Conservation (phyloP, 2,329 filamentous ascomycete species). For the Arthrinium phaeospermum region DNA sequence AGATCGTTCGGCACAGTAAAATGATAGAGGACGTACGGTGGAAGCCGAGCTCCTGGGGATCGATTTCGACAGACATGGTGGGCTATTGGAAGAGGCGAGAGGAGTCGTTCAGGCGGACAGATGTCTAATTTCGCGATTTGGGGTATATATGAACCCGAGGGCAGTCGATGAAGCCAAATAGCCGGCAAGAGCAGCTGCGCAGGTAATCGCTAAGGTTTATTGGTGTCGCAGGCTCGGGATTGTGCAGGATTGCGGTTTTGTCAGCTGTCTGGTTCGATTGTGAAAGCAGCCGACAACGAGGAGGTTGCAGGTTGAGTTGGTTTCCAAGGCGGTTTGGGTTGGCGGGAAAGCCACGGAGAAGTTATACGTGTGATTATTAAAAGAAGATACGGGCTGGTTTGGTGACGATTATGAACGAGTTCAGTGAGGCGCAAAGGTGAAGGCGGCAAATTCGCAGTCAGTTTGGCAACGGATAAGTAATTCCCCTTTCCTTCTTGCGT, state of each 20-base stretch:
- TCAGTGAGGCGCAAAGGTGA: not conserved
- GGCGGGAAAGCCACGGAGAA: not conserved
- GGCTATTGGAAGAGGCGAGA: not conserved
- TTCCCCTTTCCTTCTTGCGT: not conserved
- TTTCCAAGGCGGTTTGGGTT: not conserved
- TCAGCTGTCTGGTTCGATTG: slow-evolving; percentile 14
- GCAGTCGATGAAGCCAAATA: not conserved
- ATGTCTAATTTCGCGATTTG: not conserved
- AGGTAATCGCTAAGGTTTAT: slow-evolving; percentile 4
- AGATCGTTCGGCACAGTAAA: not conserved
- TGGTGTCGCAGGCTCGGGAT: slow-evolving; percentile 11
- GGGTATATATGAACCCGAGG: slow-evolving; percentile 3
- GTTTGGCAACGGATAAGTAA: slow-evolving; percentile 10
- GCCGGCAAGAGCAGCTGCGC: not conserved
- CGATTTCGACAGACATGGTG: slow-evolving; percentile 91
- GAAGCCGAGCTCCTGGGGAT: slow-evolving; percentile 91
- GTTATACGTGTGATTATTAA: not conserved
- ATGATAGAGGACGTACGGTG: slow-evolving; percentile 68
- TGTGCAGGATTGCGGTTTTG: slow-evolving; percentile 12
- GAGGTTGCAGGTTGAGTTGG: slow-evolving; percentile 11
- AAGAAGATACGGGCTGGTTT: not conserved
- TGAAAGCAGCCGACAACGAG: not conserved
- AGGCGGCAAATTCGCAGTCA: not conserved
- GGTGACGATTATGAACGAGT: not conserved
- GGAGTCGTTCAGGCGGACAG: not conserved